Evolutionary conservation across 148 eudicot species (phyloP), one percentile per base, ranked within the genome.

Genomic region (Spergularia marina): DNA sequence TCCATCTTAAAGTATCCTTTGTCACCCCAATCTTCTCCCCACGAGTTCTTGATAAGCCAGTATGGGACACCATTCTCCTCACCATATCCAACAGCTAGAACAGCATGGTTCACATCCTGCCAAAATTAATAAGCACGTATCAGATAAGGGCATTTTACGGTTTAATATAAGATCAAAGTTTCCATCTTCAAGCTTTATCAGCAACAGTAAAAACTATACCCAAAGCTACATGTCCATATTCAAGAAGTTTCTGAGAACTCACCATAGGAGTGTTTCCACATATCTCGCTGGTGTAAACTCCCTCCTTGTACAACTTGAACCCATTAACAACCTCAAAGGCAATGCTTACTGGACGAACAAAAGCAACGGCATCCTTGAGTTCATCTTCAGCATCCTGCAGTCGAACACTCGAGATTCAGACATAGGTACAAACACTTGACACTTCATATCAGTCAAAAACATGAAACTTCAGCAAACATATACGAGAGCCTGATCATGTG

Each of bases 51-150:
- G 65, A 96, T 89, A 76, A 96, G 88, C 99, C 99, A 96, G 82
- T 92, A 96, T 1, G 98, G 87, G 53, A 83, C 71, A 23, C 92
- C 98, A 51, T 92, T 73, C 85, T 92, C 92, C 65, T 87, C 91
- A 61, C 99, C 99, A 78, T 92, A 96, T 52, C 99, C 99, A 78
- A 92, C 97, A 20, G 99, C 99, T 79, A 96, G 84, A 83, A 96
- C 99, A 66, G 99, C 99, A 82, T 96, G 99, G 87, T 96, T 96
- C 84, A 96, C 99, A 82, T 96, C 97, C 99, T 96, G 91, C 80
- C 84, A 80, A 70, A 51, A 47, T 12, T 53, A 25, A 74, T 39
- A 49, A 47, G 7, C 30, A 57, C 6, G 60, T 20, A 72, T 71
- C 73, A 65, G 68, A 70, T 2, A 55, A 53, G 12, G 57, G 10